Percentiles rank a stretch among this genome's conserved stretches.
phyloP scores from a whole-genome alignment of 768 basidiomycete species.

The Harrya chromipes region DNA sequence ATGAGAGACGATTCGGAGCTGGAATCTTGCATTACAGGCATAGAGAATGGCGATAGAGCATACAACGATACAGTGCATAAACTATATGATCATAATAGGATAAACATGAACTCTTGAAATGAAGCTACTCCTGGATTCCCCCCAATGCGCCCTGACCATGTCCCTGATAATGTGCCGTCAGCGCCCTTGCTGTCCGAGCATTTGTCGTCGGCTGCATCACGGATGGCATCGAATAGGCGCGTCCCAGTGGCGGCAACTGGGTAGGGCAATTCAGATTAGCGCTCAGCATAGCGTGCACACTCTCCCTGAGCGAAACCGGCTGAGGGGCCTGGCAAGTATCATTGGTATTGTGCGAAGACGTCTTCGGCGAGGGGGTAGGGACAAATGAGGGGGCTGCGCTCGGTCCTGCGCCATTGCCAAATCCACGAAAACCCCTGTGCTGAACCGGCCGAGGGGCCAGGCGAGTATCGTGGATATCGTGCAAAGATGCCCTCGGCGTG shows the following conservation, averaged over 20 bases:
- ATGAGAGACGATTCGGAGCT: no score
- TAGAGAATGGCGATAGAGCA: not conserved
- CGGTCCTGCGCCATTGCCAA: no score
- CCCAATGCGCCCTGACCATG: slow-evolving; percentile 1
- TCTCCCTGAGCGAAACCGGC: not conserved
- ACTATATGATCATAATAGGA: no score
- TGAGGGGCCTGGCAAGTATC: not conserved
- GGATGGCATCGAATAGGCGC: slow-evolving; percentile 17
- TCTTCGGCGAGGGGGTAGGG: not conserved
- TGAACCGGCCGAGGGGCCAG: no score
- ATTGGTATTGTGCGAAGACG: not conserved
- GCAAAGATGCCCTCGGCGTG: not conserved
- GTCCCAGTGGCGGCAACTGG: slow-evolving; percentile 8
- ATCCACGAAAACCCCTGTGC: no score
- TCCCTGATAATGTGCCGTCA: not conserved
- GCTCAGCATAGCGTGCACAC: slow-evolving; percentile 1
- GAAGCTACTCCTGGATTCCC: slow-evolving; percentile 4
- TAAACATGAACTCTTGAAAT: no score
- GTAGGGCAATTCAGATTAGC: not conserved
- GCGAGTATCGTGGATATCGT: no score
- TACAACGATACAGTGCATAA: slow-evolving; percentile 4
- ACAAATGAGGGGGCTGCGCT: not conserved
- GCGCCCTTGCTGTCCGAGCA: not conserved
- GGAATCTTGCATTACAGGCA: no score
- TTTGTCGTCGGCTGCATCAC: not conserved